These are phyloP conservation scores for Dendrothele bispora DNA, from an alignment of 768 basidiomycete species.

Conservation along the genomic window DNA sequence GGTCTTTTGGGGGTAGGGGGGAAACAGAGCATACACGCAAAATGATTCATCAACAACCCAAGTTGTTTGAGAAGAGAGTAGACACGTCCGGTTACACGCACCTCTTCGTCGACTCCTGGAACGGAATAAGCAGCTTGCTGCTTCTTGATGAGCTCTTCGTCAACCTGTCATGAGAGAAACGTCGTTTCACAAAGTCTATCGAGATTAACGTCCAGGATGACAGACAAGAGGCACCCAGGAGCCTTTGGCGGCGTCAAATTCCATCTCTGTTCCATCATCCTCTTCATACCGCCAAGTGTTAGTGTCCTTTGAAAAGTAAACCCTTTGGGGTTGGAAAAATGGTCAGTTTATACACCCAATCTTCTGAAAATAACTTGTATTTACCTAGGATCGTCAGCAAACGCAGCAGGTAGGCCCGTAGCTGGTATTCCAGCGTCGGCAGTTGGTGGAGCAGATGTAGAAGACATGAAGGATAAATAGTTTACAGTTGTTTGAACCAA, in stretches of 20 bases:
- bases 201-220: slow-evolving; percentile 11
- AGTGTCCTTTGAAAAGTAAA: slow-evolving; percentile 74
- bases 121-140: slow-evolving; percentile 97
- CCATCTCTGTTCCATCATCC: slow-evolving; percentile 87
- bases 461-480: background rate
- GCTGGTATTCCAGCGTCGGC: no score
- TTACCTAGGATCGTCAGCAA: no score
- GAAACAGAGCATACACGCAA: slow-evolving; percentile 19
- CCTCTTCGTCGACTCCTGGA: slow-evolving; percentile 91
- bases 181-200: background rate
- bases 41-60: background rate
- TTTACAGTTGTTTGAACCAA: background rate
- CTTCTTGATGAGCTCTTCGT: slow-evolving; percentile 80
- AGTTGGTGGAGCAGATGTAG: no score
- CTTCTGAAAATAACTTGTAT: no score
- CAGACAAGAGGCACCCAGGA: slow-evolving; percentile 85
- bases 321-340: slow-evolving; percentile 32
- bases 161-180: slow-evolving; percentile 53
- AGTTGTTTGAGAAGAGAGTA: background rate
- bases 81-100: slow-evolving; percentile 36
- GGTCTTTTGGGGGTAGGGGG: slow-evolving; percentile 58
- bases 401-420: no score
- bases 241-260: slow-evolving; percentile 77
- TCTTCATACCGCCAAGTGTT: slow-evolving; percentile 89
- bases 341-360: background rate